Percentiles rank a stretch among this genome's conserved stretches.
Conservation (phyloP, 148 eudicot species). For the Rhododendron williamsianum region DNA sequence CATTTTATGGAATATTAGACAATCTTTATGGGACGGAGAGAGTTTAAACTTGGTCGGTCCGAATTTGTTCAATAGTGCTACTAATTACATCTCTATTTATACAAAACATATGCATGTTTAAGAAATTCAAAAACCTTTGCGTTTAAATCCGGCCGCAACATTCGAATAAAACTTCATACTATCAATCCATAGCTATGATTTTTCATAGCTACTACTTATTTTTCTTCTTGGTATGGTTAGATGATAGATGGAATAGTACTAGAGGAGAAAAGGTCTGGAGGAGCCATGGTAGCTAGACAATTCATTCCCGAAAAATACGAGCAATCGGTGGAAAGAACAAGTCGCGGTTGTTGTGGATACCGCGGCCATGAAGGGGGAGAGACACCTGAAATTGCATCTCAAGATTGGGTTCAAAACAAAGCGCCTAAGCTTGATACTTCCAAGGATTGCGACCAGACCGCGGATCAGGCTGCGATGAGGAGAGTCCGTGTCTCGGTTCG, state of each 20-base stretch:
- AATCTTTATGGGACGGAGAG: no score
- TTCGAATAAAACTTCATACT: no score
- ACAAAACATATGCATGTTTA: no score
- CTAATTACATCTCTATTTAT: no score
- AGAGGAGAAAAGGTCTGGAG: constrained; percentile 3
- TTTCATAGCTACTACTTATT: not conserved
- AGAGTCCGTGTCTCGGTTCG: constrained; percentile 52
- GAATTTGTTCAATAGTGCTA: no score
- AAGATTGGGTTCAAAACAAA: constrained; percentile 2
- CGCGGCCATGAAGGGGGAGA: not conserved
- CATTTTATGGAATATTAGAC: no score
- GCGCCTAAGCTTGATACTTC: not conserved
- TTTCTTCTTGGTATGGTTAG: not conserved
- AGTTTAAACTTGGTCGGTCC: no score
- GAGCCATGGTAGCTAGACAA: constrained; percentile 6
- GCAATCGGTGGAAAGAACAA: not conserved
- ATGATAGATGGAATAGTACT: not conserved
- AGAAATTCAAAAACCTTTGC: no score
- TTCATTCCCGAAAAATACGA: constrained; percentile 8
- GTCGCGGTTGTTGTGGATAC: not conserved
- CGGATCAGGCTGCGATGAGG: constrained; percentile 35
- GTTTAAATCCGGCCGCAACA: no score
- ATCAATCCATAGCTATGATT: no score
- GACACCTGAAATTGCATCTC: not conserved
- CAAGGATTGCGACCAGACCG: constrained; percentile 8